Percentiles rank a stretch among this genome's conserved stretches.
Conservation (phyloP, 2,329 filamentous ascomycete genomes). For the Thermoascus crustaceus region DNA sequence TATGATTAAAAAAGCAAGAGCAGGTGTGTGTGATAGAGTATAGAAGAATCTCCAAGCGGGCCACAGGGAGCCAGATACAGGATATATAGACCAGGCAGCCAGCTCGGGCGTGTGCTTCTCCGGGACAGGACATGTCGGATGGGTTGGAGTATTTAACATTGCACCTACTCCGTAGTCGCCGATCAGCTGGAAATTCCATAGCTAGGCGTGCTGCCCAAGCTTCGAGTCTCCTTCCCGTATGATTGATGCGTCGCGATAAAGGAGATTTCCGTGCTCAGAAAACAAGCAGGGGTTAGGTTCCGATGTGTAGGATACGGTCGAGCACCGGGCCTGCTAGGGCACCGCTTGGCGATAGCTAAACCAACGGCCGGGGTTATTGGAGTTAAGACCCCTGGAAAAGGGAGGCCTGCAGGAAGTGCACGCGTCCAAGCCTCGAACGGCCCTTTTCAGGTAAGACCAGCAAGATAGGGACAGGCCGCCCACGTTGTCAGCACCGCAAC, state of each 20-base stretch:
- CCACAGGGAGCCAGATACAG: too few species aligned
- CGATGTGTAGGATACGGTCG: neutral
- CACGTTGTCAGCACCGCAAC: too few species aligned
- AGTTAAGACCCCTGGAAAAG: neutral
- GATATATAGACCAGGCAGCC: constrained; percentile 1
- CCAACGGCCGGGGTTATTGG: neutral
- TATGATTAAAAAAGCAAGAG: too few species aligned
- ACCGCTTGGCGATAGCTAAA: neutral
- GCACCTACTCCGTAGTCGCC: neutral
- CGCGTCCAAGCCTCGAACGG: too few species aligned
- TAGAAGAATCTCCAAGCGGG: too few species aligned
- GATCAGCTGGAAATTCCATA: constrained; percentile 1
- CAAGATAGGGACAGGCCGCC: too few species aligned
- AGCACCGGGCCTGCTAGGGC: neutral
- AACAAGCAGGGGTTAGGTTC: neutral
- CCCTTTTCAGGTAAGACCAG: too few species aligned
- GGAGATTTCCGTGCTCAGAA: neutral
- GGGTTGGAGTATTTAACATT: constrained; percentile 1
- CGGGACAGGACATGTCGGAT: neutral
- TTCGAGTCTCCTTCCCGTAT: neutral
- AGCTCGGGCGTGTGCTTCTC: neutral
- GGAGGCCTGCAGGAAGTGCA: neutral
- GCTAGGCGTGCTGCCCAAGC: neutral
- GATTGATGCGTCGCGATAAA: constrained; percentile 2
- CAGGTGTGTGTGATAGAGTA: too few species aligned